Conservation (phyloP, 2,329 filamentous ascomycete genomes). For the Dryadomyces sulphureus region DNA sequence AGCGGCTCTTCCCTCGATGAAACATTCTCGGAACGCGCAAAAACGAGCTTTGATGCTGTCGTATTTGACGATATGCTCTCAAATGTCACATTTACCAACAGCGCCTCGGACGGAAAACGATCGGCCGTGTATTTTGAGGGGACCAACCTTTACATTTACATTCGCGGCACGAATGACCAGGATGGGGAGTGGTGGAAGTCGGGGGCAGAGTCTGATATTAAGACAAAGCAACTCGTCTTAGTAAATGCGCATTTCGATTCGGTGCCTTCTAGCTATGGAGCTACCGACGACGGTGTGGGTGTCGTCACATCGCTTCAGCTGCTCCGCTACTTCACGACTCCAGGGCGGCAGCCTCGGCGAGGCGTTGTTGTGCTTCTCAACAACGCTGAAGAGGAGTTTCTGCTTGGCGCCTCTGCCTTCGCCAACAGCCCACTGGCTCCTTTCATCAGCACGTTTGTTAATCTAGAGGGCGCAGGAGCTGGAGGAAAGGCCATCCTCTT, state of each 20-base stretch:
- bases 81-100: slow-evolving; percentile 55
- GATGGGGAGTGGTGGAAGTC: slow-evolving; percentile 55
- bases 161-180: slow-evolving; percentile 66
- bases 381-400: slow-evolving; percentile 87
- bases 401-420: slow-evolving; percentile 78
- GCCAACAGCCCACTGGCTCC: slow-evolving; percentile 67
- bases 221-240: slow-evolving; percentile 59
- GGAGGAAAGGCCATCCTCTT: slow-evolving; percentile 81
- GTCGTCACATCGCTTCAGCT: slow-evolving; percentile 78
- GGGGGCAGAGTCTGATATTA: slow-evolving; percentile 16
- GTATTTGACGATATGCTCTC: slow-evolving; percentile 68
- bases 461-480: slow-evolving; percentile 87
- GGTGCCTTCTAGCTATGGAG: slow-evolving; percentile 81
- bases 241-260: slow-evolving; percentile 91
- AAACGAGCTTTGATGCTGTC: slow-evolving; percentile 21
- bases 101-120: slow-evolving; percentile 15
- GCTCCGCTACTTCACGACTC: slow-evolving; percentile 68
- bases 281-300: slow-evolving; percentile 86
- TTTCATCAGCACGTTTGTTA: slow-evolving; percentile 78
- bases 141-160: slow-evolving; percentile 82
- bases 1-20: not conserved
- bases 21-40: not conserved
- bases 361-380: slow-evolving; percentile 81
- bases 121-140: slow-evolving; percentile 70
- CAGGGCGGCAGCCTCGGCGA: slow-evolving; percentile 56